phyloP scores from a whole-genome alignment of 2,329 filamentous ascomycete genomes.

The Cadophora sp. region DNA sequence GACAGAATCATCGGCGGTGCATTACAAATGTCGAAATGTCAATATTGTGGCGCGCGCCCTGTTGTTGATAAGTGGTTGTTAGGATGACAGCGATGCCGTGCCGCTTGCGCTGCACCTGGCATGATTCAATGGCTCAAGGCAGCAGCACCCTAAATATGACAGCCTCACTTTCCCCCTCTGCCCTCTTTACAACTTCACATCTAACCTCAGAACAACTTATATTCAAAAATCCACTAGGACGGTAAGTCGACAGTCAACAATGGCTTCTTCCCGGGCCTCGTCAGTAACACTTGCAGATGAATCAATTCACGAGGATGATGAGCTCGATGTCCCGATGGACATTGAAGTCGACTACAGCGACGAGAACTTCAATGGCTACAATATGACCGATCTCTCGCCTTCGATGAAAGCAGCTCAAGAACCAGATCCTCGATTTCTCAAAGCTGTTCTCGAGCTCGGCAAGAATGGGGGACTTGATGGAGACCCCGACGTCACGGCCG shows the following conservation, averaged over 20 bases:
- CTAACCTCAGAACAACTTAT: not conserved
- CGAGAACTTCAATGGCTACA: constrained; percentile 7
- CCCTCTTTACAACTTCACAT: not conserved
- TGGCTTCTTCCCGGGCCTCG: constrained; percentile 22
- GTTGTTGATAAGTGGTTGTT: not conserved
- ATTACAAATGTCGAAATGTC: not conserved
- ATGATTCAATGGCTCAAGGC: not conserved
- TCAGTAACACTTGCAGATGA: constrained; percentile 22
- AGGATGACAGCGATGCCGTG: not conserved
- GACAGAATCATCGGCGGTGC: not conserved
- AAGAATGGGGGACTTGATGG: constrained; percentile 3
- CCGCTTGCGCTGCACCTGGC: not conserved
- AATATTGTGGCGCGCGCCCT: not conserved
- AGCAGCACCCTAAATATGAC: constrained; percentile 2
- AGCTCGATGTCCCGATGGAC: constrained; percentile 4
- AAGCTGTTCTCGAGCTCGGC: constrained; percentile 23
- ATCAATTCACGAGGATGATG: constrained; percentile 20
- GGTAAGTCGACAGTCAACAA: constrained; percentile 7
- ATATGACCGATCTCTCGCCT: constrained; percentile 17
- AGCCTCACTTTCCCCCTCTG: not conserved
- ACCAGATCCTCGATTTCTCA: constrained; percentile 25
- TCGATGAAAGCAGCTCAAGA: constrained; percentile 31
- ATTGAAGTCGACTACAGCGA: not conserved
- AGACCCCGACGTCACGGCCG: not conserved
- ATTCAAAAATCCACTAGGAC: not conserved